Evolutionary conservation across 306 rosid genomes (phyloP), one percentile per base, ranked within the genome.

Genomic region (Inga laurina): DNA sequence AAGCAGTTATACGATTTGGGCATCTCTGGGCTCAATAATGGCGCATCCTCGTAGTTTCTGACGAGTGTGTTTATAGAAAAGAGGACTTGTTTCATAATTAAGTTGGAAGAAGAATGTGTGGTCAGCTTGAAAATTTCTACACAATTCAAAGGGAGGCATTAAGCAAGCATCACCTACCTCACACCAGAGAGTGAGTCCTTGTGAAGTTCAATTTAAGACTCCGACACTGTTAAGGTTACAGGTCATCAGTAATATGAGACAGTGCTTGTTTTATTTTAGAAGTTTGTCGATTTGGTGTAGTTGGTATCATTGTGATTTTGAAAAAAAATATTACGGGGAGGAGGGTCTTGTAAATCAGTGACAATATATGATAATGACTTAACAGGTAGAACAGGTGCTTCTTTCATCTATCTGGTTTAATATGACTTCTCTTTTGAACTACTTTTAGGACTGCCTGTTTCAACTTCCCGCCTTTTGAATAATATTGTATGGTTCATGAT

Each of bases 1-100:
- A 87, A 88, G 51, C 5, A 77, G 34, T 75, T 78, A 72, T 65
- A 73, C 85, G 22, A 61, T 86, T 77, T 77, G 81, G 84, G 82
- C 84, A 82, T 76, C 78, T 75, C 73, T 8, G 85, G 64, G 54
- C 76, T 81, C 82, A 87, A 88, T 84, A 79, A 87, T 89, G 87
- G n/a, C 80, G 79, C 30, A 68, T 49, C 77, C 75, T 85, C 65
- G 51, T 79, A 76, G 79, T 74, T 62, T 85, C 83, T 84, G 85
- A 85, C 85, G 79, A 80, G 80, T 72, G 74, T 89, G 84, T 84
- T 84, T 91, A 10, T 84, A 84, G 94, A 78, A 86, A 91, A 80
- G 52, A 86, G 88, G 82, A 86, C 89, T 74, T 52, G 85, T 11
- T 16, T 82, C 80, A 52, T 84, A 54, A 82, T 65, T 43, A 62